These are phyloP conservation scores for Scheffersomyces amazonensis DNA, from an alignment of 805 yeast species.

Conservation along the genomic window DNA sequence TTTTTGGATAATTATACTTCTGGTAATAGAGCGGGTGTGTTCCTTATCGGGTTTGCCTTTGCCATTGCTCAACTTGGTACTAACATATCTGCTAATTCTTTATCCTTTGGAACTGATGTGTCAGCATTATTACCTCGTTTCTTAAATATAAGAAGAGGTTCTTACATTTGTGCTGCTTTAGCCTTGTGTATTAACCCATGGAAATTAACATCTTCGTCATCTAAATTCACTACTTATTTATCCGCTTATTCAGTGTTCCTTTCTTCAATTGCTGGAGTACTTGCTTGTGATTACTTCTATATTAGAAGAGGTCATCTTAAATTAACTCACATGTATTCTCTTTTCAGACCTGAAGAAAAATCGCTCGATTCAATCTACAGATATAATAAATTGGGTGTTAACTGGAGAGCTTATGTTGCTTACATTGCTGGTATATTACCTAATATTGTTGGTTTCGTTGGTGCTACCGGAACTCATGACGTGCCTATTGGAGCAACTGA, in stretches of 20 bases:
- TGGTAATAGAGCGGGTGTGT: conserved; percentile 43
- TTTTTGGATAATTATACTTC: conserved; percentile 48
- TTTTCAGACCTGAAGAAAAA: conserved; percentile 32
- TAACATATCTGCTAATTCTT: conserved; percentile 40
- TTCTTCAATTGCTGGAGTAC: conserved; percentile 42
- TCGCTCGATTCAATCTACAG: conserved; percentile 44
- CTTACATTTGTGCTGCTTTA: conserved; percentile 36
- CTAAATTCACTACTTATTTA: conserved; percentile 40
- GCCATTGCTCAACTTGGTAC: conserved; percentile 44
- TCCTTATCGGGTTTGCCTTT: conserved; percentile 35
- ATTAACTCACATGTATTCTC: conserved; percentile 61
- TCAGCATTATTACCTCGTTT: conserved; percentile 38
- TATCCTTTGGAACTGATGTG: conserved; percentile 41
- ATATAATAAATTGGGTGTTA: conserved; percentile 61
- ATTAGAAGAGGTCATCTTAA: conserved; percentile 71
- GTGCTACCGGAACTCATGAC: conserved; percentile 65
- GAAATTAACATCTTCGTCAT: conserved; percentile 38
- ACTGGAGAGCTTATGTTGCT: conserved; percentile 83
- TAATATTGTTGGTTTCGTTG: conserved; percentile 83
- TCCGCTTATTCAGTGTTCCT: conserved; percentile 43
- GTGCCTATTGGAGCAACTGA: conserved; percentile 79
- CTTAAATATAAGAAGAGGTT: conserved; percentile 41
- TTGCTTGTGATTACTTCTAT: conserved; percentile 43
- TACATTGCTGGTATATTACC: conserved; percentile 79
- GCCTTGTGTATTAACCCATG: conserved; percentile 41